These are phyloP conservation scores for Syzygium grande DNA, from an alignment of 345 rosid species.

Conservation along the genomic window DNA sequence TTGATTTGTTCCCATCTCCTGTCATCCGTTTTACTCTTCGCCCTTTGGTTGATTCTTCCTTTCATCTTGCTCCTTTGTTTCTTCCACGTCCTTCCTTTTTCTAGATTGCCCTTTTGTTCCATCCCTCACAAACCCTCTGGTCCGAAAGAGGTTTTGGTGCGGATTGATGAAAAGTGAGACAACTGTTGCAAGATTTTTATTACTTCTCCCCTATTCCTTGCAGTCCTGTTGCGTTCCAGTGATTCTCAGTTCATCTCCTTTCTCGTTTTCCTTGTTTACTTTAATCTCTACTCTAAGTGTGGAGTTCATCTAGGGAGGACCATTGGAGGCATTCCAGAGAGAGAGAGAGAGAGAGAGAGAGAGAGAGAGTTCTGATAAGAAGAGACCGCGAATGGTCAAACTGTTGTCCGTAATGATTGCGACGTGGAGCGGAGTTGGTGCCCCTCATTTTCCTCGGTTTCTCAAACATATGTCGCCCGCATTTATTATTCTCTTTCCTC, in stretches of 20 bases:
- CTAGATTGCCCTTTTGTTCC: not conserved
- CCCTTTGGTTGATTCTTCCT: constrained; percentile 1
- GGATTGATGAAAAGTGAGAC: constrained; percentile 22
- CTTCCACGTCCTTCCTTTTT: constrained; percentile 1
- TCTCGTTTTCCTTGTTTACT: not conserved
- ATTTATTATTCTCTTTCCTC: not conserved
- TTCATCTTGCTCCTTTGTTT: not conserved
- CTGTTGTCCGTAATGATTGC: constrained; percentile 3
- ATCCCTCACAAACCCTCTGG: not conserved
- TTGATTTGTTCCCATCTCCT: constrained; percentile 1
- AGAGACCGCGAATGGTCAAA: not conserved
- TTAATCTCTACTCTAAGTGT: not conserved
- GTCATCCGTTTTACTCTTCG: not conserved
- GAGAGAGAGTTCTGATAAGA: not conserved
- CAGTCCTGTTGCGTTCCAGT: not conserved
- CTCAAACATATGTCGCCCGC: not conserved
- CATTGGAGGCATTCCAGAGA: not conserved
- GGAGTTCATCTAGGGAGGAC: not conserved
- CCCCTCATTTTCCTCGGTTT: not conserved
- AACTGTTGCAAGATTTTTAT: not conserved
- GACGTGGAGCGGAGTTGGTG: not conserved
- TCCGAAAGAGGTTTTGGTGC: constrained; percentile 14
- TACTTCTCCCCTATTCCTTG: not conserved
- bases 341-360: not conserved
- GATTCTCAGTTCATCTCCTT: not conserved